Evolutionary conservation across 768 basidiomycete genomes (phyloP), one percentile per base, ranked within the genome.

Genomic region (Artomyces pyxidatus): DNA sequence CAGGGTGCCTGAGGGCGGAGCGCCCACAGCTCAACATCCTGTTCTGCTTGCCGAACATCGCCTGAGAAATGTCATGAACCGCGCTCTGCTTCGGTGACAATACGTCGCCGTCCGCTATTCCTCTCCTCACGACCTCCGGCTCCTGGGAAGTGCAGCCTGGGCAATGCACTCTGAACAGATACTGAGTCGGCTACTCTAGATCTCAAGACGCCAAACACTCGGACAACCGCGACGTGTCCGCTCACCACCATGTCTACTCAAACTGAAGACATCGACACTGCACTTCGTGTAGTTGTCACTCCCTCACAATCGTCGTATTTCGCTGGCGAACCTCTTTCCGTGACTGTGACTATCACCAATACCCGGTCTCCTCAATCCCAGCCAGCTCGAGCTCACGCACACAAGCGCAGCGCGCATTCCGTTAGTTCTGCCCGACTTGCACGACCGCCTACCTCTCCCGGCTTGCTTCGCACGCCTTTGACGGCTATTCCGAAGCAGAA

Each of bases 281-380:
- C 56, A 19, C 56, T 89, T 4, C 80, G 83, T 30, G 80, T 89
- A 32, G 75, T 79, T 23, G 83, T 88, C 19, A 76, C 77, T 0
- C 94, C 94, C 1, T 74, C 86, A 0, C 86, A 92, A 53, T 85
- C 89, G 0, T 88, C 91, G 0, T 97, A 86, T 68, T 97, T 94
- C 63, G 90, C 94, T 0, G 94, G 94, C 49, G 94, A 97, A 65
- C 71, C 77, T 0, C 90, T 95, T 66, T 72, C 81, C 2, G 89
- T 88, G 11, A 85, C 81, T 3, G 81, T 97, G 56, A 85, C 87
- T 0, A 91, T 96, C 65, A 84, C 86, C 43, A 96, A 95, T 63
- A 83, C 81, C 4, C 80, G 80, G 23, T 72, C 81, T 0, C 73
- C 80, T 4, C 62, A 71, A 40, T 58, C 67, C 0, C 70, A 71